These are phyloP conservation scores for Yarrowia osloensis DNA, from an alignment of 805 yeast genomes.

Conservation along the genomic window DNA sequence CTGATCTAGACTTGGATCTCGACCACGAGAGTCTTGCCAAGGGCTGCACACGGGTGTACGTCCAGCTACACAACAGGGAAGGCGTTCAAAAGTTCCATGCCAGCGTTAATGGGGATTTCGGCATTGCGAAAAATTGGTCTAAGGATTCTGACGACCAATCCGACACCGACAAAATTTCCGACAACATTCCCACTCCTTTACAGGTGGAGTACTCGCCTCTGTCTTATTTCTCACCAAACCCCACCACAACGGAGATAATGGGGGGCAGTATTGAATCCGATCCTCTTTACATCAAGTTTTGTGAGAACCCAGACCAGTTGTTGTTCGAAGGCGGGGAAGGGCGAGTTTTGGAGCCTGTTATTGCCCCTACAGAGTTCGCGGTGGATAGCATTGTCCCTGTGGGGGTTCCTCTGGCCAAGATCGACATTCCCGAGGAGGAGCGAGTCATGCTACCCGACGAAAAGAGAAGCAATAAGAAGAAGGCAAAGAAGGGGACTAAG, in stretches of 20 bases:
- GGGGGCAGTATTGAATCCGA: slow-evolving; percentile 11
- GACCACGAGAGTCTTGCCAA: not conserved
- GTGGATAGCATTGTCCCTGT: slow-evolving; percentile 8
- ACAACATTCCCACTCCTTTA: not conserved
- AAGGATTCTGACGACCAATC: not conserved
- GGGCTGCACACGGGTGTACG: not conserved
- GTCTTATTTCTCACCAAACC: not conserved
- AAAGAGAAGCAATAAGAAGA: slow-evolving; percentile 12
- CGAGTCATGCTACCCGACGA: slow-evolving; percentile 1
- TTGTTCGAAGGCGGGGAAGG: slow-evolving; percentile 12
- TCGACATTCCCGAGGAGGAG: slow-evolving; percentile 21
- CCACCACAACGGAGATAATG: not conserved
- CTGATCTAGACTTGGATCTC: slow-evolving; percentile 5
- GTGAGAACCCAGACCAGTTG: slow-evolving; percentile 18
- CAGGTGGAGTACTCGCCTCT: slow-evolving; percentile 23
- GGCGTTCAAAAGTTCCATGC: not conserved
- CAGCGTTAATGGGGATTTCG: not conserved
- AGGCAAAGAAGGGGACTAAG: not conserved
- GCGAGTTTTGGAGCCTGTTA: slow-evolving; percentile 2
- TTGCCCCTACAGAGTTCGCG: slow-evolving; percentile 14
- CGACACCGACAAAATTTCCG: not conserved
- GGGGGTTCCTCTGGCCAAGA: slow-evolving; percentile 16
- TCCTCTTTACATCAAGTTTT: slow-evolving; percentile 11
- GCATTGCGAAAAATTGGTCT: not conserved
- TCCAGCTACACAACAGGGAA: not conserved